Evolutionary conservation across 352 stramenopile genomes (phyloP), one percentile per base, ranked within the genome.

Genomic region (Phytophthora fragariaefolia): DNA sequence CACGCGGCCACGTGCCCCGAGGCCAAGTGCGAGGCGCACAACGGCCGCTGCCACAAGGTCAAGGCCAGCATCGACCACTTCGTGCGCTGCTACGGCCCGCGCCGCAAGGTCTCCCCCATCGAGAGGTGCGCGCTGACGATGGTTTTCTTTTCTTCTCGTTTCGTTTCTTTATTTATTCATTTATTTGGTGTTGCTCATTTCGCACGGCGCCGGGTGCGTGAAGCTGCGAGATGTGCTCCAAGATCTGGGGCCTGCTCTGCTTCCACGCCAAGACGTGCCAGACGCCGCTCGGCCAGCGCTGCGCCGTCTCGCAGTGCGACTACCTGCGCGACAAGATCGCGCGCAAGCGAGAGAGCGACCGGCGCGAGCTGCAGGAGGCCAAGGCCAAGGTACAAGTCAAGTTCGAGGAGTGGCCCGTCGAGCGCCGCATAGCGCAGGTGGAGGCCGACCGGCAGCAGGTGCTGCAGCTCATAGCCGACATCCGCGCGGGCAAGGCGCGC

Each of bases 1-100:
- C 88, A 96, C 54, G 83, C 86, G 6, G 76, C 88, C 26, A 81
- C 77, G 23, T 96, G 88, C 32, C 45, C 48, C 6, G 66, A 87
- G 23, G 27, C 77, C 50, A 76, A 92, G 6, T 96, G 88, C 56
- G 75, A 79, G 50, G 82, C 76, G 43, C 71, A 74, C 52, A 77
- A 79, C 36, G 83, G 82, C 9, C 87, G 88, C 30, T 96, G 88
- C 64, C 86, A 94, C 66, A 96, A 96, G 73, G 85, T 96, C 40
- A 94, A 93, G 58, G 82, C 79, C n/a, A 93, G 86, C 52, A 93
- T 95, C 66, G 83, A 95, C 69, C 88, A 96, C 73, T 96, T 96
- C 48, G 82, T 94, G 62, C 83, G 85, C 24, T 96, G 88, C 60
- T 96, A 95, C 60, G 82, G 86, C 6, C 80, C 86, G 28, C 85